These are phyloP conservation scores for Termitomyces titanicus DNA, from an alignment of 768 basidiomycete genomes.

Conservation along the genomic window DNA sequence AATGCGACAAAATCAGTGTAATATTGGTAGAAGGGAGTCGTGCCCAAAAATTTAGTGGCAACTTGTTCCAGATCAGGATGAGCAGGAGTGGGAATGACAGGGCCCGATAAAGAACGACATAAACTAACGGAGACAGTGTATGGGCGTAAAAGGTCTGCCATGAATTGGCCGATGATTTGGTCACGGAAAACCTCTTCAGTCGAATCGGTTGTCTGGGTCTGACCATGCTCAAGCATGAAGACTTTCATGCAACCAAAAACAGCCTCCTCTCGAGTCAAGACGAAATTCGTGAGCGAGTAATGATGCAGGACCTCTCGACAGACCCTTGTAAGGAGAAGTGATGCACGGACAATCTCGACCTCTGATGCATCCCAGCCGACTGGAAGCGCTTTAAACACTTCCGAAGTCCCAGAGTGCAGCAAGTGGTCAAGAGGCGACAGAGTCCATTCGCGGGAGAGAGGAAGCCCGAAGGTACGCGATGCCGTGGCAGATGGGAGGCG, in stretches of 20 bases:
- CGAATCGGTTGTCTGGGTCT: conserved; percentile 41
- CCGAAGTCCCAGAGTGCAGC: conserved; percentile 67
- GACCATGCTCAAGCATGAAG: conserved; percentile 93
- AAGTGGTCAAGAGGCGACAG: conserved; percentile 72
- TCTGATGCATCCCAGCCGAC: conserved; percentile 76
- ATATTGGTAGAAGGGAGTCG: conserved; percentile 88
- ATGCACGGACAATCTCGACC: conserved; percentile 67
- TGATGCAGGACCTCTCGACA: conserved; percentile 40
- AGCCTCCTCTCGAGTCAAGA: conserved; percentile 50
- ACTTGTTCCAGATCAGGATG: conserved; percentile 46
- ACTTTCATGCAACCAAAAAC: conserved; percentile 87
- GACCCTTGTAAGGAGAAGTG: conserved; percentile 57
- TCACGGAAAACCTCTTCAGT: conserved; percentile 82
- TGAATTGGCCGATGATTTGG: conserved; percentile 48
- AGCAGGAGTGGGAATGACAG: conserved; percentile 14
- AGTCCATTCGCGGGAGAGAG: conserved; percentile 60
- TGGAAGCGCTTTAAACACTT: conserved; percentile 68
- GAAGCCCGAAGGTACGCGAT: conserved; percentile 36
- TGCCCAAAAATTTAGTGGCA: conserved; percentile 56
- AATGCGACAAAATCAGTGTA: conserved; percentile 88
- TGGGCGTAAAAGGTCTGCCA: conserved; percentile 57
- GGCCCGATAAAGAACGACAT: conserved; percentile 8
- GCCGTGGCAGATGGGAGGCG: conserved; percentile 31
- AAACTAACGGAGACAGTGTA: conserved; percentile 35
- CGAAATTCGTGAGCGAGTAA: conserved; percentile 38